Evolutionary conservation across 371 early-diverging fungal genomes (phyloP), one percentile per base, ranked within the genome.

Genomic region (Mucor racemosus): DNA sequence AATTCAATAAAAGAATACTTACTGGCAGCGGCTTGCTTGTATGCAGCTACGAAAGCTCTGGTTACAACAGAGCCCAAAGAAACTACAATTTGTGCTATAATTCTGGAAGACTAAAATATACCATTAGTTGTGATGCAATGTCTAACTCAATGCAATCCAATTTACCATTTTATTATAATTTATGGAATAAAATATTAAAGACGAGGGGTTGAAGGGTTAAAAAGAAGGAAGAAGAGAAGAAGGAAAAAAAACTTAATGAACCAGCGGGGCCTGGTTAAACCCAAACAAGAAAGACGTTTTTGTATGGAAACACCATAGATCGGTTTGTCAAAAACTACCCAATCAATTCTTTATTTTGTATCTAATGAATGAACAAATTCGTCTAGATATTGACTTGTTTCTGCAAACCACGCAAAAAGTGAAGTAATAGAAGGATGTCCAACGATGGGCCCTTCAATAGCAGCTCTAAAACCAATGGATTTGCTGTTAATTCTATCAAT

Each of bases 11-110:
- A 38, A 38, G 44, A 34, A n/a, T 34, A 86, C 90, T 69, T 90
- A 96, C 95, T 93, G 33, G 92, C 93, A 50, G 94, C 90, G 11
- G 96, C 97, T 74, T 95, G 92, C 61, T 91, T 92, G 77, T 94
- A 97, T 26, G 98, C 97, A 42, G 95, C 97, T 70, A 94, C 86
- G 76, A 96, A 95, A 31, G 98, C 98, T 74, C 90, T 88, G 44
- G 96, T 95, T 41, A 96, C 84, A 69, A 98, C 94, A 60, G 91
- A 92, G 11, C 92, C 84, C 44, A 96, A 94, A 60, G 89, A 89
- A 10, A 96, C 78, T 39, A 96, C 81, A 74, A 98, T 86, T 79
- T 97, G 95, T 42, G 94, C 91, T 67, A 97, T 86, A 46, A 95
- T 77, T 80, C 89, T 78, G 50, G 75, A 88, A 66, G 89, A 86